Conservation (phyloP, 169 alveolate species). For the Amoebophrya sp. region DNA sequence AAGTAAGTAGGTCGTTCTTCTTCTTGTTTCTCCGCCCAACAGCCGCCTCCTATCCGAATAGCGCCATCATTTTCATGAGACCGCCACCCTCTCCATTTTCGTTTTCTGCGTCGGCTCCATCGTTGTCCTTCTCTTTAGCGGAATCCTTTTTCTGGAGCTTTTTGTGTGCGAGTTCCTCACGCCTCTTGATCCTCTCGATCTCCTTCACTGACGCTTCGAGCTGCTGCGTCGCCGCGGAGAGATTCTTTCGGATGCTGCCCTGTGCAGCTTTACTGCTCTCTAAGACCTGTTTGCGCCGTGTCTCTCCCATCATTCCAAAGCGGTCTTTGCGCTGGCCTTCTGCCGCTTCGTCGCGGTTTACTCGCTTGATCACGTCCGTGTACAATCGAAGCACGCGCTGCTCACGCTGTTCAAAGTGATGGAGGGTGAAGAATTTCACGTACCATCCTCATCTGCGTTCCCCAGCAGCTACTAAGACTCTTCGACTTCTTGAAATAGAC, state of each 20-base stretch:
- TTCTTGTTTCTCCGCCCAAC: too few species aligned
- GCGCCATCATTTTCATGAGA: not conserved
- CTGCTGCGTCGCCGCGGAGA: not conserved
- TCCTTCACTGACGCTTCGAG: not conserved
- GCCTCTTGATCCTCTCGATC: not conserved
- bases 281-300: not conserved
- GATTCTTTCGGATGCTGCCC: not conserved
- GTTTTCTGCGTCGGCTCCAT: not conserved
- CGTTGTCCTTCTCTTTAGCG: too few species aligned
- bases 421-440: too few species aligned
- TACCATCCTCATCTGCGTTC: too few species aligned
- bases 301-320: not conserved
- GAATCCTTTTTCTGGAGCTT: too few species aligned
- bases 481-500: too few species aligned
- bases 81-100: not conserved
- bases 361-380: not conserved
- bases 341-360: not conserved
- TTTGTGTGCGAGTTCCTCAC: not conserved
- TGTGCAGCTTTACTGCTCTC: not conserved
- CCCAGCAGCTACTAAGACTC: too few species aligned
- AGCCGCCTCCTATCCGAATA: not conserved
- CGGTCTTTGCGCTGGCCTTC: not conserved
- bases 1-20: too few species aligned
- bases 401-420: not conserved
- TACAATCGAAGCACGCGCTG: not conserved